Evolutionary conservation across 139 green algal genomes (phyloP), one percentile per base, ranked within the genome.

Genomic region (Coelastrella sp.): DNA sequence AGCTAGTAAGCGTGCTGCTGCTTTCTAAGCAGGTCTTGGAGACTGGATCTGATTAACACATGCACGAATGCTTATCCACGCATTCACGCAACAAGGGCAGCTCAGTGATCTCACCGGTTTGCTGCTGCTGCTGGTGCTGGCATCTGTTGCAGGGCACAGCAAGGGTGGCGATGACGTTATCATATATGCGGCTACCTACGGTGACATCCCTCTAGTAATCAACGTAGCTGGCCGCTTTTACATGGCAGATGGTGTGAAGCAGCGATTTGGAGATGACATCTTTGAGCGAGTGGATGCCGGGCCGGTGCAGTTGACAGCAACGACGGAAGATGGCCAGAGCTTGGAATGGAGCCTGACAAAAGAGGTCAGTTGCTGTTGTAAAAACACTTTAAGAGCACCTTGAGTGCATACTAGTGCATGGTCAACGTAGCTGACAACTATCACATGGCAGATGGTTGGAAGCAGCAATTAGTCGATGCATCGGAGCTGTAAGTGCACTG

Each of bases 141-240:
- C 11, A 13, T n/a, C 56, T 59, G 23, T 56, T 64, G 20, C 88
- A 96, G 94, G 95, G 7, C 95, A 97, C 90, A 93, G 81, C 84
- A 97, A 97, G 81, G 95, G 89, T 59, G 95, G 91, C 54, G 92
- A 92, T 61, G 90, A 91, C 3, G 94, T 96, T 3, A 59, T 97
- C 54, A 78, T 96, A 68, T 97, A 97, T 82, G 92, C 91, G 5
- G 86, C 92, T 3, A 86, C 65, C 17, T 95, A 95, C 68, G 94
- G 96, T 65, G 95, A 96, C 65, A 89, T 97, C 0, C 95, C 94
- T 8, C 19, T 91, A 2, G 88, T 97, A 14, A 92, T 96, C 19
- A 97, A 96, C 86, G 85, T 97, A 0, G 88, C 92, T 60, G 95
- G 94, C 7, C 80, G 95, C 10, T 95, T 94, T 60, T n/a, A 92